A percentile compares a stretch with the other conserved stretches of the same genome.
Evolutionary conservation across 192 early-diverging fungal species (phyloP).

Genomic region (Coemansia sp.): DNA sequence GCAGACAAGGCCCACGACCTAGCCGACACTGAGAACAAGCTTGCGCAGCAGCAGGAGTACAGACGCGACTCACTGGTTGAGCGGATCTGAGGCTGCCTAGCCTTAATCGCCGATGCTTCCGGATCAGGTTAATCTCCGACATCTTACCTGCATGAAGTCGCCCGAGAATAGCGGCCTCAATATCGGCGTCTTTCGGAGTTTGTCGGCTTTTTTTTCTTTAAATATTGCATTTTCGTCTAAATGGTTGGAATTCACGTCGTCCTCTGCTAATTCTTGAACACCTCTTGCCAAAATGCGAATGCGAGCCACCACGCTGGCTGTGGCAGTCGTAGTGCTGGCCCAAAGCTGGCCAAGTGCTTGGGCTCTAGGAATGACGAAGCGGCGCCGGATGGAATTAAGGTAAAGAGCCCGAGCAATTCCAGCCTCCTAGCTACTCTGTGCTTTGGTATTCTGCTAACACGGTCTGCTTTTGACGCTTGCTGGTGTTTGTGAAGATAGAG

Average conservation of each 20-base stretch:
- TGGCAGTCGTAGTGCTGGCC: constrained; percentile 7
- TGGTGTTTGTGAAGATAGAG: neutral
- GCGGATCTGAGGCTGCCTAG: neutral
- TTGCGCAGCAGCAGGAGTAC: constrained; percentile 16
- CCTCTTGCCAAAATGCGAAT: constrained; percentile 8
- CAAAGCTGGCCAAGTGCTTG: constrained; percentile 6
- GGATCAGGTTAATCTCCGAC: neutral
- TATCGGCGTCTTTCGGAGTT: neutral
- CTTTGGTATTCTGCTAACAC: neutral
- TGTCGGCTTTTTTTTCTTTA: neutral
- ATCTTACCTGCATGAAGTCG: neutral
- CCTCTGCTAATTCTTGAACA: neutral
- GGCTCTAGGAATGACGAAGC: constrained; percentile 34
- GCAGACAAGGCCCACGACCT: neutral
- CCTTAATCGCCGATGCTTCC: neutral
- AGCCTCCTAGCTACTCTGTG: neutral
- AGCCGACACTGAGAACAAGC: constrained; percentile 14
- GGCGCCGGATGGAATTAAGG: constrained; percentile 32
- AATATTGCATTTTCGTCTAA: neutral
- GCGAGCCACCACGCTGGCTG: constrained; percentile 6
- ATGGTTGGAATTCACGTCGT: neutral
- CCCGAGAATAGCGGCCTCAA: neutral
- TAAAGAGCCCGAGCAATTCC: constrained; percentile 5
- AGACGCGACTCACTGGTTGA: constrained; percentile 23
- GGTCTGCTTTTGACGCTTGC: neutral